These are phyloP conservation scores for Salisapilia sapeloensis DNA, from an alignment of 352 stramenopile species.

Conservation along the genomic window DNA sequence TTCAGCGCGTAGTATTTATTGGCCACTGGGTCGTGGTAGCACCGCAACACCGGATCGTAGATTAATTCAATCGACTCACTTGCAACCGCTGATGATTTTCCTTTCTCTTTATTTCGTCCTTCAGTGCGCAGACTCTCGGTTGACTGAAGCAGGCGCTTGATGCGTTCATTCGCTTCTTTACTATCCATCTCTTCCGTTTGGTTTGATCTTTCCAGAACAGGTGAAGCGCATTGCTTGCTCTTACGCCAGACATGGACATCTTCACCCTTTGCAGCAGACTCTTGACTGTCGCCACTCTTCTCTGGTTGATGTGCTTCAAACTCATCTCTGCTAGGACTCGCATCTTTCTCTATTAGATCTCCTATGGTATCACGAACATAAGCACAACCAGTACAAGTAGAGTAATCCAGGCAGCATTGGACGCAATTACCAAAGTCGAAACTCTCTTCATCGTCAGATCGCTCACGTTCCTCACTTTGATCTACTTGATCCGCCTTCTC, in stretches of 20 bases:
- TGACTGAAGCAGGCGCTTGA: slow-evolving; percentile 2
- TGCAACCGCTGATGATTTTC: slow-evolving; percentile 1
- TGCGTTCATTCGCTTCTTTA: neutral
- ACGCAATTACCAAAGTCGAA: slow-evolving; percentile 14
- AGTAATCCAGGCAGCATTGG: neutral
- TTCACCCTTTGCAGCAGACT: too few relatives aligned
- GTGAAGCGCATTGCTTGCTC: too few relatives aligned
- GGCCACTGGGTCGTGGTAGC: slow-evolving; percentile 62
- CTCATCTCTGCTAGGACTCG: too few relatives aligned
- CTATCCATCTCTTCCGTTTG: neutral
- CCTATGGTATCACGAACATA: too few relatives aligned
- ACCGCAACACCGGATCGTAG: slow-evolving; percentile 69
- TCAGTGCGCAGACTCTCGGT: neutral
- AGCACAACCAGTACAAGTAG: too few relatives aligned
- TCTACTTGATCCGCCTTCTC: slow-evolving; percentile 1
- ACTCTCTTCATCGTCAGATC: slow-evolving; percentile 5
- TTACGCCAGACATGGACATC: too few relatives aligned
- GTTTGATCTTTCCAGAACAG: too few relatives aligned
- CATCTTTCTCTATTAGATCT: too few relatives aligned
- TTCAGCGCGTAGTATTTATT: slow-evolving; percentile 83
- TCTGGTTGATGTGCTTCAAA: too few relatives aligned
- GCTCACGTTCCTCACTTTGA: neutral
- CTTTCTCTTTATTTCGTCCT: neutral
- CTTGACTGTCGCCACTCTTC: too few relatives aligned
- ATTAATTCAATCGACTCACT: slow-evolving; percentile 47